Evolutionary conservation across 140 eudicot species (phyloP), one percentile per base, ranked within the genome.

Genomic region (Oenanthe javanica): DNA sequence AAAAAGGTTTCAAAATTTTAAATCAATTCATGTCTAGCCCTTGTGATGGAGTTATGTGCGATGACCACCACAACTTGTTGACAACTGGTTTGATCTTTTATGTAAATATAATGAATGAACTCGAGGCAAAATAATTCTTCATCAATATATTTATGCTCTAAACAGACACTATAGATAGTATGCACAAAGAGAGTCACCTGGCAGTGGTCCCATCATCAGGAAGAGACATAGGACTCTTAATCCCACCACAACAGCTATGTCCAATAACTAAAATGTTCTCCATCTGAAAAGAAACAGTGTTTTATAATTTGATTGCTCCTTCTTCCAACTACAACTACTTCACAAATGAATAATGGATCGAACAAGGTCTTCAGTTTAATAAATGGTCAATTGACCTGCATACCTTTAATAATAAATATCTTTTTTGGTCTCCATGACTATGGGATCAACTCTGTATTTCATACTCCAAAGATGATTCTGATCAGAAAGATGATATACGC

Each of bases 221-320:
- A 75, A 90, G 80, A 76, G 98, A 92, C 98, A 94, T 94, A 82
- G 92, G 97, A 16, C 98, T 97, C 87, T 92, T 94, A 38, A 94
- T 94, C 79, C 98, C 98, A 80, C 98, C 98, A 83, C 98, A 92
- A 81, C 96, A 85, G 84, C 98, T 91, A 83, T 94, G 97, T 45
- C 98, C 98, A 70, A 94, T 94, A 21, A 94, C 96, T 80, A 94
- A 85, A 83, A 94, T 94, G 84, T 88, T 90, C 92, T 90, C 96
- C 78, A 94, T 96, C 98, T 91, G 87, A 77, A 81, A 49, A 51
- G 27, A 66, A 74, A 27, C 64, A 38, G 23, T 19, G 43, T n/a
- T 74, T n/a, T 0, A 11, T 10, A 21, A 43, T 36, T 31, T 15
- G 40, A 14, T 66, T 66, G 66, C 57, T 79, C 66, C 64, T 25